A percentile compares a stretch with the other conserved stretches of the same genome.
phyloP scores from a whole-genome alignment of 192 early-diverging fungal genomes.

The Entomortierella chlamydospora region DNA sequence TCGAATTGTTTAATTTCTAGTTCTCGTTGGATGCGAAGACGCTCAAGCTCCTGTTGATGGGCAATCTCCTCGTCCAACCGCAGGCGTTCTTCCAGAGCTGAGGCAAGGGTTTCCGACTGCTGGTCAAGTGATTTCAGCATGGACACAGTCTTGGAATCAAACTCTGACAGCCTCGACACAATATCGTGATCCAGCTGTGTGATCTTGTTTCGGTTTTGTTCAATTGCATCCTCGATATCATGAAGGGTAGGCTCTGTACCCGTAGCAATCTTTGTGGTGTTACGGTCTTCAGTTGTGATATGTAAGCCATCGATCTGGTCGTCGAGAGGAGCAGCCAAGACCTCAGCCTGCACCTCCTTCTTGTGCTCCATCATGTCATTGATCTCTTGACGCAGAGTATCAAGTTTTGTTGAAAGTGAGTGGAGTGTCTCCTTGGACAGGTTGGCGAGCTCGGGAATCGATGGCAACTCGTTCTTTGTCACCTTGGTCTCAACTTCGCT shows the following conservation, averaged over 20 bases:
- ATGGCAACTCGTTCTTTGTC: background rate
- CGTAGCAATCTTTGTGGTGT: background rate
- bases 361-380: slow-evolving; percentile 31
- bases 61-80: slow-evolving; percentile 32
- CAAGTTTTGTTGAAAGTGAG: background rate
- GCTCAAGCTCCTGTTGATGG: slow-evolving; percentile 19
- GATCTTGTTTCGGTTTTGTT: slow-evolving; percentile 9
- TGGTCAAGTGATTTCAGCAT: slow-evolving; percentile 15
- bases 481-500: background rate
- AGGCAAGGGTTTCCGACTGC: slow-evolving; percentile 7
- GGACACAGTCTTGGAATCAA: slow-evolving; percentile 18
- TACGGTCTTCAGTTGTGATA: background rate
- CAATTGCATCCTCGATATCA: slow-evolving; percentile 6
- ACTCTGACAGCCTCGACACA: slow-evolving; percentile 12
- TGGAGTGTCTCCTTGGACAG: slow-evolving; percentile 9
- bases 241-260: background rate
- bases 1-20: slow-evolving; percentile 27
- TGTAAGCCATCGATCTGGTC: slow-evolving; percentile 1
- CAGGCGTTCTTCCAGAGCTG: slow-evolving; percentile 31
- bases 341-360: slow-evolving; percentile 7
- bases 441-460: background rate
- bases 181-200: slow-evolving; percentile 24
- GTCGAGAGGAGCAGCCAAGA: background rate
- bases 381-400: slow-evolving; percentile 15
- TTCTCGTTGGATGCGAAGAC: slow-evolving; percentile 23